These are phyloP conservation scores for Barnettozyma botsteinii DNA, from an alignment of 805 yeast species.

Conservation along the genomic window DNA sequence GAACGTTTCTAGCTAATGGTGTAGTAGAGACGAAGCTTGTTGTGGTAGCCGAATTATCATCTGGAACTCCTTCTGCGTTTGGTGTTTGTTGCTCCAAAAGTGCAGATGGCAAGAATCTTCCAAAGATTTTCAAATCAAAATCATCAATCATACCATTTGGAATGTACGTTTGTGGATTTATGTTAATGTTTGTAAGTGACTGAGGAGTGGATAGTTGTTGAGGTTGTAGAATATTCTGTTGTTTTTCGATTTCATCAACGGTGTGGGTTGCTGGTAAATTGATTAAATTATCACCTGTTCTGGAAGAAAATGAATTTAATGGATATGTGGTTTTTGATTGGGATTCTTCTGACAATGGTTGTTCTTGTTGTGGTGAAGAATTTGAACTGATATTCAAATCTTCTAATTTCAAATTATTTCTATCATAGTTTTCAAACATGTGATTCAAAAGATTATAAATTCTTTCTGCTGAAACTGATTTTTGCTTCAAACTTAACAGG, in stretches of 20 bases:
- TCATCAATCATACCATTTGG: conserved; percentile 65
- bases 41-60: background rate
- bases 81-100: conserved; percentile 39
- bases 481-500: conserved; percentile 60
- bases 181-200: background rate
- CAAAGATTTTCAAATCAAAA: conserved; percentile 77
- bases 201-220: background rate
- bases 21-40: too few relatives aligned
- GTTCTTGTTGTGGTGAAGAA: conserved; percentile 1
- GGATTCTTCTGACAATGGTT: background rate
- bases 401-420: conserved; percentile 52
- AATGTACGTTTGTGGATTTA: conserved; percentile 6
- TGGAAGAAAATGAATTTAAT: conserved; percentile 12
- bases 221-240: background rate
- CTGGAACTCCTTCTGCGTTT: background rate
- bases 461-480: conserved; percentile 71
- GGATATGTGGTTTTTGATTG: conserved; percentile 5
- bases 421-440: conserved; percentile 70
- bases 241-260: conserved; percentile 10
- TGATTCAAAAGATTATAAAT: conserved; percentile 75
- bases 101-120: conserved; percentile 73
- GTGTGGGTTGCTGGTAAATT: conserved; percentile 15
- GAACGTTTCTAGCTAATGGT: too few relatives aligned
- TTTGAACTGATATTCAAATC: conserved; percentile 10
- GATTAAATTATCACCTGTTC: conserved; percentile 12